Conservation (phyloP, 768 basidiomycete genomes). For the Mycena capillaripes region DNA sequence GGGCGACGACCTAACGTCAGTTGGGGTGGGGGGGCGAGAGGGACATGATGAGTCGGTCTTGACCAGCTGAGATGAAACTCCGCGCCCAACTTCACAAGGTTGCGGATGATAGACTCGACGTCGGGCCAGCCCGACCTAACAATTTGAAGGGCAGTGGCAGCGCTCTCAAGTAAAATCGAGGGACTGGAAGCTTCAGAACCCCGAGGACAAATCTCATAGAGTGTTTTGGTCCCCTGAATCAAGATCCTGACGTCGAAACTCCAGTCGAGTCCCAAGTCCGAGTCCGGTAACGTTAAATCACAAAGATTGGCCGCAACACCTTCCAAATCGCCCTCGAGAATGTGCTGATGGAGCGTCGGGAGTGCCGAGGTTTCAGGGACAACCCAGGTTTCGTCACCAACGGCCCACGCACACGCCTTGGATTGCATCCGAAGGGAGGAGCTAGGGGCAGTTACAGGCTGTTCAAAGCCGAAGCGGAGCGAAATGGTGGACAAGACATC, state of each 20-base stretch:
- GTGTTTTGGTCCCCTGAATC: neutral
- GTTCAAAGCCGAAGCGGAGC: slow-evolving; percentile 16
- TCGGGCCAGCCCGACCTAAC: slow-evolving; percentile 19
- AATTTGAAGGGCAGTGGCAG: slow-evolving; percentile 29
- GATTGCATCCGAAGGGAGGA: slow-evolving; percentile 2
- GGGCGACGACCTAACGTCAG: slow-evolving; percentile 22
- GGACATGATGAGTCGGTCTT: slow-evolving; percentile 1
- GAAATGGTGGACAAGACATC: neutral
- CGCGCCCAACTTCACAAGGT: slow-evolving; percentile 19
- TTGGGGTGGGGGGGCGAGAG: neutral
- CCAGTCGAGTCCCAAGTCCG: slow-evolving; percentile 24
- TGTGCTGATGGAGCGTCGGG: slow-evolving; percentile 14
- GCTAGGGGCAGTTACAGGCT: neutral
- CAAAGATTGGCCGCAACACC: neutral
- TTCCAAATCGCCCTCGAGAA: slow-evolving; percentile 16
- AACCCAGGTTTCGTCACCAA: slow-evolving; percentile 22
- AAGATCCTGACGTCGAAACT: slow-evolving; percentile 16
- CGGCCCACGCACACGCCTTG: slow-evolving; percentile 11
- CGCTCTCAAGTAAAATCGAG: slow-evolving; percentile 18
- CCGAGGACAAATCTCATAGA: slow-evolving; percentile 20
- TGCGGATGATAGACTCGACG: slow-evolving; percentile 4
- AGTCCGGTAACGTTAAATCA: slow-evolving; percentile 9
- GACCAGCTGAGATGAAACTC: slow-evolving; percentile 25
- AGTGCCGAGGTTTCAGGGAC: slow-evolving; percentile 8
- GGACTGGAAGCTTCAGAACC: slow-evolving; percentile 17